Base-by-base conservation (phyloP, 2,329 filamentous ascomycete species). In the Phialocephala sp. region DNA sequence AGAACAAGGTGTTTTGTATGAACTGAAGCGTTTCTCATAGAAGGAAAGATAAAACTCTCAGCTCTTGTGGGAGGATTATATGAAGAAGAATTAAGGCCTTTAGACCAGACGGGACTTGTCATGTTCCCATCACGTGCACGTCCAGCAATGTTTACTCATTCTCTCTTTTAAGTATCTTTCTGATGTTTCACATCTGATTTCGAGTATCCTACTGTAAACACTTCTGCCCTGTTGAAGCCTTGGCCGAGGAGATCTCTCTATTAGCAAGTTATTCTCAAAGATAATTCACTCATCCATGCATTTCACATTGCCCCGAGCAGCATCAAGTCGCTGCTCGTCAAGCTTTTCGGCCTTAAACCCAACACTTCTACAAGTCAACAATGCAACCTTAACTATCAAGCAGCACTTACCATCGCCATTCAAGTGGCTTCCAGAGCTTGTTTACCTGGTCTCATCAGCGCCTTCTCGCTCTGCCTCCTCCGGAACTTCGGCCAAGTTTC, bases 201-300 rank as follows among this genome's bases (percentile, higher is more conserved):
- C 64, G 75, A 14, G 81, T 79, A 68, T 83, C 81, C 62, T 81
- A 83, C 63, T n/a, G n/a, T n/a, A n/a, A n/a, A n/a, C n/a, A n/a
- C n/a, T n/a, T n/a, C n/a, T n/a, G n/a, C n/a, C n/a, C n/a, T n/a
- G n/a, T n/a, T n/a, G n/a, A n/a, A n/a, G n/a, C n/a, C n/a, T 76
- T 73, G 27, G 27, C 6, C 6, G 27, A 32, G 6, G 27, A 32
- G 27, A 32, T 3, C 27, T 32, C 6, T 6, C 6, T 32, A 32
- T 32, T 32, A 32, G 27, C 27, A 32, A 32, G 27, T 83, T 68
- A 4, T 76, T 72, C 3, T 70, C 69, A 32, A 32, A 3, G 3
- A 32, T 32, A 32, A 32, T 32, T 32, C 6, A 3, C 27, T 32
- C 27, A 32, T 32, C 6, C 27, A 32, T 32, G 27, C 6, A 32